phyloP scores from a whole-genome alignment of 2,329 filamentous ascomycete species.

The Trichoderma asperellum region DNA sequence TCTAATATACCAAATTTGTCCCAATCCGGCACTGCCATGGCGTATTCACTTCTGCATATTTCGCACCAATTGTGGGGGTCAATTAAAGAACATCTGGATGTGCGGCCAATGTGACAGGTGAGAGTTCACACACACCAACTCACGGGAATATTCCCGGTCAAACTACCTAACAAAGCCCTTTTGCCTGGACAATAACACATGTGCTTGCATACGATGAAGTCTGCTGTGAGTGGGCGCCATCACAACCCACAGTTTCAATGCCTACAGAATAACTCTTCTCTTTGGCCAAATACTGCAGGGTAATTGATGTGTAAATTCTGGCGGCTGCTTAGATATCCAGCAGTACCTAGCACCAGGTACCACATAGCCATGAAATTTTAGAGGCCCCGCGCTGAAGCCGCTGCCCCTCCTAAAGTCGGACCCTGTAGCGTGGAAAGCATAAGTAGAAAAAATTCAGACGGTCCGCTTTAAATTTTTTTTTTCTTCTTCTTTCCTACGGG shows the following conservation, averaged over 20 bases:
- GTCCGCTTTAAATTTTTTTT: slow-evolving; percentile 43
- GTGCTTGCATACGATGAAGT: not conserved
- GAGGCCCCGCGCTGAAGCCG: not conserved
- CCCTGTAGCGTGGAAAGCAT: slow-evolving; percentile 7
- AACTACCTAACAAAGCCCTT: not conserved
- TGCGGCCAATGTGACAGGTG: not conserved
- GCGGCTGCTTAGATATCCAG: not conserved
- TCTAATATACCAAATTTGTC: not conserved
- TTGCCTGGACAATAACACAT: not conserved
- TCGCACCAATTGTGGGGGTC: not conserved
- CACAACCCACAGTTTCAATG: not conserved
- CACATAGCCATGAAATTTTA: not conserved
- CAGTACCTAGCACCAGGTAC: not conserved
- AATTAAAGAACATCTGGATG: not conserved
- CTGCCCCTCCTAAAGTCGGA: slow-evolving; percentile 26
- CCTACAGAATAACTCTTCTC: not conserved
- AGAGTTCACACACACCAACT: not conserved
- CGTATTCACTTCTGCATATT: not conserved
- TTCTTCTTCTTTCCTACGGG: slow-evolving; percentile 55
- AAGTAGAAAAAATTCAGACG: slow-evolving; percentile 47
- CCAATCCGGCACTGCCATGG: not conserved
- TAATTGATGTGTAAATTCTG: not conserved
- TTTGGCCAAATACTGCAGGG: not conserved
- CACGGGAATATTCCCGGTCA: not conserved
- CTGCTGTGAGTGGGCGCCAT: not conserved